Evolutionary conservation across 805 yeast genomes (phyloP), one percentile per base, ranked within the genome.

Genomic region (Candida corydali): DNA sequence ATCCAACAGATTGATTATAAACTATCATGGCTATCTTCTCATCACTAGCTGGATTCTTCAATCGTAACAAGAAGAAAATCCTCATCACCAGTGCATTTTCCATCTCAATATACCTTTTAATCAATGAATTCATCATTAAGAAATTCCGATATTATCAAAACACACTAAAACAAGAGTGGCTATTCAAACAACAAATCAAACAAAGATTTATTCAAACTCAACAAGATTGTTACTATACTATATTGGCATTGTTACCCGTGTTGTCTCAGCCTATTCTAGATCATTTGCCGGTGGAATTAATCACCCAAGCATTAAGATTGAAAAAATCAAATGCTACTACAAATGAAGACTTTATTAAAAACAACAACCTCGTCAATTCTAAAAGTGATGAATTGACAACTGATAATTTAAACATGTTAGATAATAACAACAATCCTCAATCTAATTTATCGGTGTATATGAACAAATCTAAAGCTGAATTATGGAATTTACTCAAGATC

Each of bases 201-300:
- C 72, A 93, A 47, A 66, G 97, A 40, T 91, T 88, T 51, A 79
- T 83, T 34, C 96, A 88, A 64, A 91, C 96, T 8, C 97, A 89
- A 52, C 80, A 81, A 47, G 98, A 91, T 59, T 86, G 96, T 32
- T 71, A 83, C 36, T 79, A 78, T 63, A 91, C 97, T 0, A 77
- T 89, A 36, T 69, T 85, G 54, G 89, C 94, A 3, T 69, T 91
- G 43, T 66, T 86, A 33, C 95, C 96, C 1, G 86, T 86, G 4
- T 64, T 89, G 29, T 70, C 80, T 5, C 72, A 72, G 20, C 86
- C 85, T 11, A 72, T 86, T 6, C 59, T 80, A 40, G 75, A 72
- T 15, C 66, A 66, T 37, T 65, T 82, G 42, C 81, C 85, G 5
- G 89, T 85, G 16, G 95, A 87, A 50, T 65, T 70, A 34, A 79